Conservation (phyloP, 352 stramenopile species). For the Phytophthora hibernalis region DNA sequence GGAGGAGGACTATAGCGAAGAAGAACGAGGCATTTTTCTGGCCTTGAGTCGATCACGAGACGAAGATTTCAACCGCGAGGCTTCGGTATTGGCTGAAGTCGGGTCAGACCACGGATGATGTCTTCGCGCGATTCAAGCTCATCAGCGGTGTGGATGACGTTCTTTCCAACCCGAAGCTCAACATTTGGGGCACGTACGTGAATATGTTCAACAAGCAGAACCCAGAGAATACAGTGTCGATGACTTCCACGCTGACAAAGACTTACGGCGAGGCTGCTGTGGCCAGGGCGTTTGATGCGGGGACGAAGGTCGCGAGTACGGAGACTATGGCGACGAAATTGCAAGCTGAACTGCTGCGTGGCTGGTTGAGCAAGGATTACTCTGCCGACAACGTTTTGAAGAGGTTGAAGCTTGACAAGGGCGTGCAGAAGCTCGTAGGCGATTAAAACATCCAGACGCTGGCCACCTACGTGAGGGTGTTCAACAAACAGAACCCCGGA, state of each 20-base stretch:
- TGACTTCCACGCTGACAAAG: conserved; percentile 2
- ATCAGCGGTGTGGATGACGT: conserved; percentile 3
- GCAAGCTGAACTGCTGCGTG: not conserved
- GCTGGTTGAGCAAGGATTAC: not conserved
- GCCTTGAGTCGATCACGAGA: not conserved
- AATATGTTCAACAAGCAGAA: conserved; percentile 19
- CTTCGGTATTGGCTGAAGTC: not conserved
- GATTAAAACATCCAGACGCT: conserved; percentile 1
- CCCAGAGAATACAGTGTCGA: conserved; percentile 7
- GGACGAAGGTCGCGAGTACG: not conserved
- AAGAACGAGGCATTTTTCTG: not conserved
- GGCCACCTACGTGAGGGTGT: conserved; percentile 4
- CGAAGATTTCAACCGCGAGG: not conserved
- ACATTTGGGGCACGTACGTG: conserved; percentile 13
- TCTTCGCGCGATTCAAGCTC: conserved; percentile 19
- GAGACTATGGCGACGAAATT: not conserved
- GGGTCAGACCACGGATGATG: not conserved
- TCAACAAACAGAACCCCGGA: conserved; percentile 6
- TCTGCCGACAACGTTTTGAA: conserved; percentile 4
- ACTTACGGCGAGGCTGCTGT: conserved; percentile 18
- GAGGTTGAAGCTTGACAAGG: conserved; percentile 5
- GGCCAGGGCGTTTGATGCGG: not conserved
- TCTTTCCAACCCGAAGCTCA: conserved; percentile 8
- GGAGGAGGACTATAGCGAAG: not conserved
- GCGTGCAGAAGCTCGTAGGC: conserved; percentile 2